Evolutionary conservation across 352 stramenopile species (phyloP).

Genomic region (Phytophthora agathidicida): DNA sequence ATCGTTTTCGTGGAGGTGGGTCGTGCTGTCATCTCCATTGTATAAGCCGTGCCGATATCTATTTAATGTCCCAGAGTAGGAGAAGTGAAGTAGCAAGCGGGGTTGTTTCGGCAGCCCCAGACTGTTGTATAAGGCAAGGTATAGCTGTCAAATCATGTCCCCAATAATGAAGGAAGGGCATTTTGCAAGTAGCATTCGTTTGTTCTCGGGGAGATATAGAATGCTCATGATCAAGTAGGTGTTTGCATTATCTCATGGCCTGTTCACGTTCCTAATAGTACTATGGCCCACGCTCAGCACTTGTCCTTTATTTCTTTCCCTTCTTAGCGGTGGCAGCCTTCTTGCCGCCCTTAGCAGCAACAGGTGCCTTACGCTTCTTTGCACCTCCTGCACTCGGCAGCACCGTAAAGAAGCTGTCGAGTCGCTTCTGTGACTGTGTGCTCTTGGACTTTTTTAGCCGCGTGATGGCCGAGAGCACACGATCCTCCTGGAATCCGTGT

Average conservation of each 20-base stretch:
- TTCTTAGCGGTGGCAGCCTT: slow-evolving; percentile 48
- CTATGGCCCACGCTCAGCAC: slow-evolving; percentile 5
- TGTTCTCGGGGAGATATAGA: too few species aligned
- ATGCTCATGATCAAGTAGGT: slow-evolving; percentile 19
- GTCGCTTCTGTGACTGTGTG: slow-evolving; percentile 94
- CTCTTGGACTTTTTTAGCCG: slow-evolving; percentile 96
- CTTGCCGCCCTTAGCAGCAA: slow-evolving; percentile 40
- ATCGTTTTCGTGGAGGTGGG: slow-evolving; percentile 8
- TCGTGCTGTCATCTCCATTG: slow-evolving; percentile 13
- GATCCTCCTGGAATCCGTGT: slow-evolving; percentile 95
- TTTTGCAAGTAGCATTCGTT: slow-evolving; percentile 5
- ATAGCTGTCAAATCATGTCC: slow-evolving; percentile 9
- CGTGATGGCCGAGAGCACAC: slow-evolving; percentile 93
- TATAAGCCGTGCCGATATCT: slow-evolving; percentile 37
- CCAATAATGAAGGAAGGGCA: slow-evolving; percentile 1
- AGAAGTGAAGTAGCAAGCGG: slow-evolving; percentile 22
- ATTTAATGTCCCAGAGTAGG: slow-evolving; percentile 38
- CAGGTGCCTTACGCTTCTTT: slow-evolving; percentile 70
- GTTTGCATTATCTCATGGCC: slow-evolving; percentile 4
- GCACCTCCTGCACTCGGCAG: slow-evolving; percentile 48
- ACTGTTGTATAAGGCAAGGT: slow-evolving; percentile 33
- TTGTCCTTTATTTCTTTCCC: slow-evolving; percentile 64
- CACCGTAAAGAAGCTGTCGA: slow-evolving; percentile 97
- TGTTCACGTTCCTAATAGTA: slow-evolving; percentile 24
- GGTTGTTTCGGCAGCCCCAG: slow-evolving; percentile 18